A percentile compares a stretch with the other conserved stretches of the same genome.
Evolutionary conservation across 2,329 filamentous ascomycete species (phyloP).

Genomic region (Metarhizium album): DNA sequence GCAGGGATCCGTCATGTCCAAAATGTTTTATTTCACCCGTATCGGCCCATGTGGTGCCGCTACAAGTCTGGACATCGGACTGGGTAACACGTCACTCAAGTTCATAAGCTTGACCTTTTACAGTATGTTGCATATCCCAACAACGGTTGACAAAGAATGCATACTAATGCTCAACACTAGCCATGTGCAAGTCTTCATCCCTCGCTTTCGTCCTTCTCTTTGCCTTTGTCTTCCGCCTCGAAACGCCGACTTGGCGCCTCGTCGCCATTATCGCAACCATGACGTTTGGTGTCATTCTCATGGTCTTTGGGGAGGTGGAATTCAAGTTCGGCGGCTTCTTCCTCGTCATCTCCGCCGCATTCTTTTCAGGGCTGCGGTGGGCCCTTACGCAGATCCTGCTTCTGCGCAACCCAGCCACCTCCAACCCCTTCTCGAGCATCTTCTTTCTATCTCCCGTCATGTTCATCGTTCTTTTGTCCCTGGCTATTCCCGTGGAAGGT

Average conservation of each 20-base stretch:
- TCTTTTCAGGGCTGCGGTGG: conserved; percentile 96
- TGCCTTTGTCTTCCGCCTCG: conserved; percentile 86
- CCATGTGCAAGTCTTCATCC: conserved; percentile 98
- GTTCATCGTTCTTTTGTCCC: conserved; percentile 70
- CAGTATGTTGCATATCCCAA: conserved; percentile 41
- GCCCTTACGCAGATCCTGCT: conserved; percentile 95
- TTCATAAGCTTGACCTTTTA: conserved; percentile 97
- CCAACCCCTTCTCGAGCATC: conserved; percentile 92
- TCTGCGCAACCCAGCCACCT: conserved; percentile 84
- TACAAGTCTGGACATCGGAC: conserved; percentile 87
- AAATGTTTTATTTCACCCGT: conserved; percentile 81
- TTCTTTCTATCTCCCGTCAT: conserved; percentile 97
- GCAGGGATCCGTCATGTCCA: conserved; percentile 61
- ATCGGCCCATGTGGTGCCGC: conserved; percentile 87
- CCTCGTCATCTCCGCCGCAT: conserved; percentile 85
- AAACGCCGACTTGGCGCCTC: conserved; percentile 75
- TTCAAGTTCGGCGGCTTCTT: conserved; percentile 82
- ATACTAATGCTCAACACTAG: conserved; percentile 26
- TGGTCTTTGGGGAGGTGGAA: conserved; percentile 91
- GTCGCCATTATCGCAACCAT: conserved; percentile 82
- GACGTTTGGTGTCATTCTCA: conserved; percentile 91
- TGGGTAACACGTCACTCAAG: conserved; percentile 91
- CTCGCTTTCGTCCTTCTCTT: conserved; percentile 92
- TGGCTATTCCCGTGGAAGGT: conserved; percentile 82
- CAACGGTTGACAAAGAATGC: neutral